Evolutionary conservation across 139 green algal genomes (phyloP), one percentile per base, ranked within the genome.

Genomic region (Picochlorum sp.): DNA sequence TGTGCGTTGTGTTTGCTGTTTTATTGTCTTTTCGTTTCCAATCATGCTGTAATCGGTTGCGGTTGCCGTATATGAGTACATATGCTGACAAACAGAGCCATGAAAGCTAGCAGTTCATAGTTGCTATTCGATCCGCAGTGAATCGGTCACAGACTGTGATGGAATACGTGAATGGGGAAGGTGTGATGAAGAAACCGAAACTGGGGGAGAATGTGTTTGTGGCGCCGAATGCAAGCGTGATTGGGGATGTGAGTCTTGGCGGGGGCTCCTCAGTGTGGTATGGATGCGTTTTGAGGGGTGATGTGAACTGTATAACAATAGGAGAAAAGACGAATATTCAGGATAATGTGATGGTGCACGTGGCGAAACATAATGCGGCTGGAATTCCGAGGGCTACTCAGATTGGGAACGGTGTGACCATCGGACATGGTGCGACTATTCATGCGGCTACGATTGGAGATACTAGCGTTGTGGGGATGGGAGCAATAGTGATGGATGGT

Each of bases 171-270:
- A n/a, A n/a, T n/a, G n/a, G n/a, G n/a, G n/a, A n/a, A n/a, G n/a
- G n/a, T n/a, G n/a, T n/a, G n/a, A n/a, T n/a, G n/a, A n/a, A 59
- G 37, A 47, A 37, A 39, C 86, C 86, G 0, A 32, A 41, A n/a
- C 81, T 91, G 41, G 78, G 56, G 14, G 44, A 66, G 14, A 50
- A 68, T 12, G 74, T 77, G 9, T 94, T 93, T 69, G 80, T 98
- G 5, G 91, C 91, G 1, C 85, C 84, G 4, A 95, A 85, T 50
- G 89, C 91, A 3, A 86, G 68, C 5, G 68, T 98, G 18, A 78
- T 96, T 18, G 91, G 91, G n/a, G 78, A 95, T 56, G 91, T 98
- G 3, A 87, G 68, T 8, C 61, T 98, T 13, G 84, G 88, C 25
- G 68, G 78, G 10, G 69, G 73, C 6, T 80, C 75, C 0, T 90